A percentile compares a stretch with the other conserved stretches of the same genome.
These are phyloP conservation scores for Tricholoma matsutake DNA, from an alignment of 768 basidiomycete genomes.

Conservation along the genomic window DNA sequence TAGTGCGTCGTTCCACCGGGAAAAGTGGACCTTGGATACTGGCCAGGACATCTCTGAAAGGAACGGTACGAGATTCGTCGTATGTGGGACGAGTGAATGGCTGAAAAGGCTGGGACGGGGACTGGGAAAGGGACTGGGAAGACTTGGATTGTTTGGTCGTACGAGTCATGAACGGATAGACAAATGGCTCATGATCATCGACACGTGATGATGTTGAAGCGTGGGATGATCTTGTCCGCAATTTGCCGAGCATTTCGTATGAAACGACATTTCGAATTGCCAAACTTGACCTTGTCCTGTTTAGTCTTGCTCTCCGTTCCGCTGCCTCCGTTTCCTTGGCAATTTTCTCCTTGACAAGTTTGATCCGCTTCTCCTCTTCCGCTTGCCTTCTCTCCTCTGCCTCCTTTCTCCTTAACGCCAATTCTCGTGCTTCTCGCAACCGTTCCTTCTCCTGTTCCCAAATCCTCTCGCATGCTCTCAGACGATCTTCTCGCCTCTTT, in stretches of 20 bases:
- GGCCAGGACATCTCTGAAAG: conserved; percentile 53
- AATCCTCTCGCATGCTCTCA: conserved; percentile 43
- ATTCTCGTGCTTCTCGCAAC: conserved; percentile 36
- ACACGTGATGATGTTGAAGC: conserved; percentile 5
- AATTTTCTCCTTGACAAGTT: conserved; percentile 8
- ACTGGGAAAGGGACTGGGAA: neutral
- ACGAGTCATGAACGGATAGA: conserved; percentile 27
- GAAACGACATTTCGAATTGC: conserved; percentile 18
- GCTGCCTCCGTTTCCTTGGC: conserved; percentile 16
- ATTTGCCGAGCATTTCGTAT: conserved; percentile 9
- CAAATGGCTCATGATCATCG: conserved; percentile 19
- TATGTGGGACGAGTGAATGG: conserved; percentile 24
- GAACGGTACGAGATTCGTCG: conserved; percentile 38
- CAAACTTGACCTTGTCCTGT: neutral
- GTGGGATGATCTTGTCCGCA: neutral
- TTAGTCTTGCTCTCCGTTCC: conserved; percentile 29
- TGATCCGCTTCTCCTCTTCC: conserved; percentile 24
- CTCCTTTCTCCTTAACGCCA: conserved; percentile 32
- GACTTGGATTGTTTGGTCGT: neutral
- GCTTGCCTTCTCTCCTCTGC: conserved; percentile 23
- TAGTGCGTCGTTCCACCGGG: conserved; percentile 35
- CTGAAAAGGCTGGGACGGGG: conserved; percentile 9
- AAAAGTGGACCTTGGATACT: conserved; percentile 62
- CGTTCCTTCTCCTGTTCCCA: conserved; percentile 48
- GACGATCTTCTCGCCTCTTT: conserved; percentile 35